Evolutionary conservation across 1,284 basidiomycete genomes (phyloP).

Genomic region (Puccinia sorghi): DNA sequence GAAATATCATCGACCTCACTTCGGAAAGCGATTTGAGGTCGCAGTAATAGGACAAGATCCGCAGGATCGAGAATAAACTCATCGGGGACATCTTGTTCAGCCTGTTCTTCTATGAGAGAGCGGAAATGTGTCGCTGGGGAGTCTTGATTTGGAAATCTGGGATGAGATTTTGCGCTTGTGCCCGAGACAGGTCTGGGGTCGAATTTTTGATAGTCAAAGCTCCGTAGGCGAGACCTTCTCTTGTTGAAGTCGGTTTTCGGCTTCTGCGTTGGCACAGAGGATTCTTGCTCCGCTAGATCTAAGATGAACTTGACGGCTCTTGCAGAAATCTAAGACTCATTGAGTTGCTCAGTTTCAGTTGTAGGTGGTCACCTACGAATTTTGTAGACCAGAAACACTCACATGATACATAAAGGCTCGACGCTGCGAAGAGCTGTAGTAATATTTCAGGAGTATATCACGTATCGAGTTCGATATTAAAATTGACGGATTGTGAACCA

Average conservation of each 20-base stretch:
- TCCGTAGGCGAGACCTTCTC: constrained; percentile 42
- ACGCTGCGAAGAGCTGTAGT: constrained; percentile 75
- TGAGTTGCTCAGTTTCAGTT: constrained; percentile 1
- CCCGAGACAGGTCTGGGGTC: constrained; percentile 4
- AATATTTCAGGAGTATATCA: constrained; percentile 84
- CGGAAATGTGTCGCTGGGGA: constrained; percentile 47
- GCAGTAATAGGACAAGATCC: constrained; percentile 79
- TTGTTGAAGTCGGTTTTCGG: constrained; percentile 28
- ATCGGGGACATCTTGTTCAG: constrained; percentile 58
- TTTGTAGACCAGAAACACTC: background rate
- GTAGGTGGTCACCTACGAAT: background rate
- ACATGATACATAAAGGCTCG: constrained; percentile 78
- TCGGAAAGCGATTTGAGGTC: constrained; percentile 83
- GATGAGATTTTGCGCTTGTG: constrained; percentile 3
- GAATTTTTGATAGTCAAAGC: constrained; percentile 41
- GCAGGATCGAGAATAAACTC: constrained; percentile 63
- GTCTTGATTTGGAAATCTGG: constrained; percentile 20
- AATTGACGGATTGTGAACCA: constrained; percentile 82
- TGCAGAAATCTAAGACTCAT: constrained; percentile 30
- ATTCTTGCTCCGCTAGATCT: constrained; percentile 42
- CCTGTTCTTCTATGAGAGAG: constrained; percentile 51
- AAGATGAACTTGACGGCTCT: constrained; percentile 65
- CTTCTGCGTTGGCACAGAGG: constrained; percentile 11
- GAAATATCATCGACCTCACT: constrained; percentile 68
- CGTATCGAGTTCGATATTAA: constrained; percentile 77